phyloP scores from a whole-genome alignment of 495 filamentous ascomycete genomes.

The Staphylotrichum tortipilum region DNA sequence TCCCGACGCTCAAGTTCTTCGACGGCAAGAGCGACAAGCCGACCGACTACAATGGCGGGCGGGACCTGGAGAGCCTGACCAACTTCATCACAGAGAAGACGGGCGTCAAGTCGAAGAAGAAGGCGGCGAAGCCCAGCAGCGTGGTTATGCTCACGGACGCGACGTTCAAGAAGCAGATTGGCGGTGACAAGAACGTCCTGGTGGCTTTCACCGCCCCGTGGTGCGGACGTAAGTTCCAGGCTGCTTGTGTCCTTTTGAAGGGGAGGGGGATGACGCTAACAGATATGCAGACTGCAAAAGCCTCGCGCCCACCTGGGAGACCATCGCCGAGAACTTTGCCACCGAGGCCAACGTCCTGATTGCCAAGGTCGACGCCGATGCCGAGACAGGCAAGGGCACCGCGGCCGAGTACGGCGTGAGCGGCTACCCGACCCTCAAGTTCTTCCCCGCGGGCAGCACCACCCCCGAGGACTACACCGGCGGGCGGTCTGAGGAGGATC shows the following conservation, averaged over 20 bases:
- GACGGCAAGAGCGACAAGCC: constrained; percentile 91
- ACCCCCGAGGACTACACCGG: constrained; percentile 64
- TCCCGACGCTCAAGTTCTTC: constrained; percentile 97
- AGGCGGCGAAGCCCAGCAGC: constrained; percentile 55
- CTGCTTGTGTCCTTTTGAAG: no score
- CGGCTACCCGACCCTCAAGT: constrained; percentile 95
- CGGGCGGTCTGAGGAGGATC: constrained; percentile 66
- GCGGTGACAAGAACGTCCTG: constrained; percentile 79
- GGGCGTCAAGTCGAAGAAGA: constrained; percentile 66
- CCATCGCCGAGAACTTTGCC: constrained; percentile 71
- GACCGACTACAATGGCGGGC: constrained; percentile 72
- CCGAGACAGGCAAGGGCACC: constrained; percentile 67
- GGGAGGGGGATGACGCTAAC: constrained; percentile 20
- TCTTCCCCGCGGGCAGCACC: constrained; percentile 83
- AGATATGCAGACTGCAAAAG: constrained; percentile 76
- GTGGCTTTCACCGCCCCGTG: constrained; percentile 96
- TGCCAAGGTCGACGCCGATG: constrained; percentile 91
- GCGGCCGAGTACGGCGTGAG: constrained; percentile 69
- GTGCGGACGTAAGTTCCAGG: constrained; percentile 76
- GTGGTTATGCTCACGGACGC: constrained; percentile 73
- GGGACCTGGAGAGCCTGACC: constrained; percentile 79
- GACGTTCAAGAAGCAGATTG: constrained; percentile 68
- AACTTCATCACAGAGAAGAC: constrained; percentile 84
- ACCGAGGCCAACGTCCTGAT: constrained; percentile 70
- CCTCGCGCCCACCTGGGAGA: constrained; percentile 87